A percentile compares a stretch with the other conserved stretches of the same genome.
Conservation (phyloP, 2,329 filamentous ascomycete genomes). For the Clonostachys byssicola region DNA sequence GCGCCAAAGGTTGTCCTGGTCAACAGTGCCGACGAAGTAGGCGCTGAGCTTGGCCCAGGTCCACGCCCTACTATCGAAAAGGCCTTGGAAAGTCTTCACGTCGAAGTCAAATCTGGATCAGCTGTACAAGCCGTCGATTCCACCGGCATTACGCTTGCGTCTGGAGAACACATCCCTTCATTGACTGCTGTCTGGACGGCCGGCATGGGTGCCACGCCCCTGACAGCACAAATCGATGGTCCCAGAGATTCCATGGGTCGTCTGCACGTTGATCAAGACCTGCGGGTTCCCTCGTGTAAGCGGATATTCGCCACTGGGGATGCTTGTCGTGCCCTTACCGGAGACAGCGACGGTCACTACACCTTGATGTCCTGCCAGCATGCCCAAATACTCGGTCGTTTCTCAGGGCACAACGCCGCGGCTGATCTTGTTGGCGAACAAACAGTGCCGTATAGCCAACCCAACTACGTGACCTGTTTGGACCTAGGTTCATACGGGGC, state of each 20-base stretch:
- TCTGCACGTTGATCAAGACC: slow-evolving; percentile 17
- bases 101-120: slow-evolving; percentile 21
- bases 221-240: slow-evolving; percentile 23
- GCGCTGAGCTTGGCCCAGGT: slow-evolving; percentile 21
- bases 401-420: slow-evolving; percentile 24
- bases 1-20: slow-evolving; percentile 16
- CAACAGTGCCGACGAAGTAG: slow-evolving; percentile 17
- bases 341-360: slow-evolving; percentile 15
- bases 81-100: slow-evolving; percentile 17
- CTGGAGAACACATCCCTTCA: slow-evolving; percentile 23
- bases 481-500: slow-evolving; percentile 26
- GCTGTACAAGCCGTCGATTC: slow-evolving; percentile 12
- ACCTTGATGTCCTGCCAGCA: slow-evolving; percentile 33
- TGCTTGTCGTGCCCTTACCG: slow-evolving; percentile 14
- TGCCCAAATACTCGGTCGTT: slow-evolving; percentile 24
- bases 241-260: slow-evolving; percentile 18
- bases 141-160: slow-evolving; percentile 13
- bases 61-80: slow-evolving; percentile 22
- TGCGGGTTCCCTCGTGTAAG: slow-evolving; percentile 13
- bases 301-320: slow-evolving; percentile 27
- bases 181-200: slow-evolving; percentile 29
- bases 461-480: slow-evolving; percentile 22
- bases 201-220: slow-evolving; percentile 19
- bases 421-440: slow-evolving; percentile 21
- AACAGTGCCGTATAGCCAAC: slow-evolving; percentile 18